These are phyloP conservation scores for Fraxinus excelsior DNA, from an alignment of 257 asterid genomes.

Conservation along the genomic window DNA sequence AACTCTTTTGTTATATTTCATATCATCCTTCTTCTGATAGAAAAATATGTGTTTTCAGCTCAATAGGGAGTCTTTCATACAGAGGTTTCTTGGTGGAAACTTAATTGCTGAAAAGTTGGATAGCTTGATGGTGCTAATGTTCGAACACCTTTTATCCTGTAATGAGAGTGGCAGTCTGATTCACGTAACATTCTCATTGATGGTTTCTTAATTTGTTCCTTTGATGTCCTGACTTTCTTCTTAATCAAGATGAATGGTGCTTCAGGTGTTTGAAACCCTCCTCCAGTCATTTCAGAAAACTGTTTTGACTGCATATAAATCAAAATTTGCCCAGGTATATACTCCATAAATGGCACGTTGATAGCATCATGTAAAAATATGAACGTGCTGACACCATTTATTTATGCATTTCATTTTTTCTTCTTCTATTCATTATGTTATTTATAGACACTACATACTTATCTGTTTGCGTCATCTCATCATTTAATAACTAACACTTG, in stretches of 20 bases:
- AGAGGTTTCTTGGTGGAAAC: slow-evolving; percentile 57
- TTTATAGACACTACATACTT: not conserved
- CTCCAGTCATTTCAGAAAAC: slow-evolving; percentile 84
- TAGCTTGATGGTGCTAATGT: slow-evolving; percentile 74
- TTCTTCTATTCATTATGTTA: slow-evolving; percentile 7
- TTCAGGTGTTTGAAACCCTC: slow-evolving; percentile 79
- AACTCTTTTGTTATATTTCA: not conserved
- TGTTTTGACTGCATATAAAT: slow-evolving; percentile 76
- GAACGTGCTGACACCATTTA: not conserved
- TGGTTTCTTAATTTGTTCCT: slow-evolving; percentile 19
- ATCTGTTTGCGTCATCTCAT: not conserved
- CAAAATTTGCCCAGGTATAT: slow-evolving; percentile 92
- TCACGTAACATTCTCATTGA: slow-evolving; percentile 41
- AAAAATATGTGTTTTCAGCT: slow-evolving; percentile 48
- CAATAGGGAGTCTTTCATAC: slow-evolving; percentile 52
- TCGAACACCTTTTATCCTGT: slow-evolving; percentile 72
- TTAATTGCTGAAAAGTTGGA: slow-evolving; percentile 67
- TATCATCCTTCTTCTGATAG: slow-evolving; percentile 11
- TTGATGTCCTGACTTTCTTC: not conserved
- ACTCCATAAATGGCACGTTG: not conserved
- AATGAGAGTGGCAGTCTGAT: slow-evolving; percentile 57
- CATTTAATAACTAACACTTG: slow-evolving; percentile 1
- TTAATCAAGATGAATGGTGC: slow-evolving; percentile 24
- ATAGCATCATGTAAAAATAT: not conserved
- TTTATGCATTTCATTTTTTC: not conserved